phyloP scores from a whole-genome alignment of 805 yeast species.

The Ogataea trehaloabstinens region DNA sequence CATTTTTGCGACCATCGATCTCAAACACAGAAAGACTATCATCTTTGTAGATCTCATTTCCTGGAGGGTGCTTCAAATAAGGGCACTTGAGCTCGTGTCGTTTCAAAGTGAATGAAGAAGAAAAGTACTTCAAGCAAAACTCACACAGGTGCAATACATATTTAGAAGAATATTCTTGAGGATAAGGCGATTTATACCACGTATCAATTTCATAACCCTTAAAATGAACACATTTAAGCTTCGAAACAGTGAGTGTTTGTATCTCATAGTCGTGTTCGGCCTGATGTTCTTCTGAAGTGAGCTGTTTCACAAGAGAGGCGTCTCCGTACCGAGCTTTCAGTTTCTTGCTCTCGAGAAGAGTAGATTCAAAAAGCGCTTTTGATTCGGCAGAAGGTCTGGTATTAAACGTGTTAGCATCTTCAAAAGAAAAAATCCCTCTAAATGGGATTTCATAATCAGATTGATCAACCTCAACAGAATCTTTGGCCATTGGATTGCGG shows the following conservation, averaged over 20 bases:
- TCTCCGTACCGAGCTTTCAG: slow-evolving; percentile 38
- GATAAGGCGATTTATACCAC: slow-evolving; percentile 93
- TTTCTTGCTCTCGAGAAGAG: slow-evolving; percentile 38
- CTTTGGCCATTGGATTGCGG: slow-evolving; percentile 11
- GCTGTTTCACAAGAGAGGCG: slow-evolving; percentile 22
- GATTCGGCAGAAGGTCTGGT: slow-evolving; percentile 54
- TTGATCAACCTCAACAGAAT: slow-evolving; percentile 27
- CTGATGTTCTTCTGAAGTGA: slow-evolving; percentile 21
- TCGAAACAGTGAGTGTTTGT: slow-evolving; percentile 33
- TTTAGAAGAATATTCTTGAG: slow-evolving; percentile 72
- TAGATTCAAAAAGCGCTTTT: slow-evolving; percentile 37
- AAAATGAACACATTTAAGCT: slow-evolving; percentile 65
- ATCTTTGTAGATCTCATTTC: slow-evolving; percentile 84
- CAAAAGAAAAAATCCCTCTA: slow-evolving; percentile 58
- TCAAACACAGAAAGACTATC: slow-evolving; percentile 77
- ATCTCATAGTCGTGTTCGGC: slow-evolving; percentile 23
- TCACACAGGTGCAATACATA: slow-evolving; percentile 75
- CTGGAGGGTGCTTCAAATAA: slow-evolving; percentile 72
- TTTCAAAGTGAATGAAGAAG: slow-evolving; percentile 59
- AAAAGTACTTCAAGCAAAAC: slow-evolving; percentile 76
- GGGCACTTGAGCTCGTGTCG: slow-evolving; percentile 79
- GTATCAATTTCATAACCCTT: slow-evolving; percentile 76
- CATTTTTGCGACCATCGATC: slow-evolving; percentile 84
- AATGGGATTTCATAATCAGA: slow-evolving; percentile 61
- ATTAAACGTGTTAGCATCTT: slow-evolving; percentile 55